phyloP scores from a whole-genome alignment of 371 early-diverging fungal genomes.

The Mucor lusitanicus region DNA sequence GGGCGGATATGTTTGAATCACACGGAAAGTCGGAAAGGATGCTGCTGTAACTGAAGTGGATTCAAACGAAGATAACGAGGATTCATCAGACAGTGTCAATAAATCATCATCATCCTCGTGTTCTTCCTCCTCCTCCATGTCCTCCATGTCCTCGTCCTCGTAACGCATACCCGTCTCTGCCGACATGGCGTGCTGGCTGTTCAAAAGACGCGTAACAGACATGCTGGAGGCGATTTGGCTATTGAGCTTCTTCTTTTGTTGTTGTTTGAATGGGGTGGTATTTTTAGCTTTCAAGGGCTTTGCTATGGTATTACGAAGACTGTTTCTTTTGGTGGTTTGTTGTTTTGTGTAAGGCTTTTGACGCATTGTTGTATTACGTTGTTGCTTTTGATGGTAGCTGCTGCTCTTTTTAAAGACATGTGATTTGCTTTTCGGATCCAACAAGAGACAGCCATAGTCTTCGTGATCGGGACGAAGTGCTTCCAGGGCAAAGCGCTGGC shows the following conservation, averaged over 20 bases:
- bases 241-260: neutral
- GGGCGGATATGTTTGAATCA: constrained; percentile 27
- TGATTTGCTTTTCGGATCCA: constrained; percentile 28
- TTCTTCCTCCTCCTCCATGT: neutral
- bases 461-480: constrained; percentile 55
- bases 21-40: constrained; percentile 38
- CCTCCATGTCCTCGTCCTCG: constrained; percentile 1
- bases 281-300: constrained; percentile 4
- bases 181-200: constrained; percentile 7
- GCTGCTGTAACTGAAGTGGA: constrained; percentile 17
- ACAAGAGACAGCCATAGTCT: constrained; percentile 48
- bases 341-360: constrained; percentile 8
- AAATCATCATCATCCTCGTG: neutral
- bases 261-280: neutral
- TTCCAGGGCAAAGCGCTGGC: constrained; percentile 54
- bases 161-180: neutral
- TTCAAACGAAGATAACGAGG: constrained; percentile 11
- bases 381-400: neutral
- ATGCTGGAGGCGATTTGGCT: constrained; percentile 24
- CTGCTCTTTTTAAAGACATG: neutral
- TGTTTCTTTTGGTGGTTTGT: neutral
- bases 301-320: neutral
- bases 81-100: neutral
- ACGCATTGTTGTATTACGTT: constrained; percentile 14
- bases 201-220: constrained; percentile 35